Base-by-base conservation (phyloP, 2,329 filamentous ascomycete species). In the Orbilia javanica region DNA sequence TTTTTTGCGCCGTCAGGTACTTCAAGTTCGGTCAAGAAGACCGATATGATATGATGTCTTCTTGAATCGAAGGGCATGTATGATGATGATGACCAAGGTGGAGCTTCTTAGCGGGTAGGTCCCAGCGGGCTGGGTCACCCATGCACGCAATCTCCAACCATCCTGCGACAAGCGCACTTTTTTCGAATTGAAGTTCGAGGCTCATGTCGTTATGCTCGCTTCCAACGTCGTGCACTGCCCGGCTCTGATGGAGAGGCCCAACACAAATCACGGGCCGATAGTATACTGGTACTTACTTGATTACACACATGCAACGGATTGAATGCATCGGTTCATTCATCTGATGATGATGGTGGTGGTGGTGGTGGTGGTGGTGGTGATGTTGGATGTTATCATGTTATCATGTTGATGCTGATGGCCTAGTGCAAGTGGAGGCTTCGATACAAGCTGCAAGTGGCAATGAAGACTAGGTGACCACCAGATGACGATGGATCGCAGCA, bases 141-240 rank as follows among this genome's bases (percentile, higher is more conserved):
- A 42, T 60, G 55, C 34, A 60, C 8, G 31, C 48, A 53, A 55
- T 53, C 48, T 67, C 50, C 36, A 67, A 67, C 15, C 63, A 67
- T 29, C 42, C 44, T 53, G 29, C 22, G 48, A 68, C 65, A 68
- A 68, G 65, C 39, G 55, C 46, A 50, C 25, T 46, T 55, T 52
- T n/a, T n/a, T n/a, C n/a, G n/a, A n/a, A n/a, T n/a, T n/a, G n/a
- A 62, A 39, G 48, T 66, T 65, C 69, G 73, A 77, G 73, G 73
- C 73, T 77, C 73, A 77, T 77, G 69, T 71, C 73, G 65, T 57
- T 57, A 48, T 71, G 52, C 36, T 44, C 46, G 53, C 60, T 62
- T 18, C 60, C 66, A 50, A 63, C 31, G 29, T 29, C 48, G 27
- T 77, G 73, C 73, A 71, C 73, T 67, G 66, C 73, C 73, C 66